Conservation (phyloP, 371 early-diverging fungal genomes). For the Saksenaea oblongispora region DNA sequence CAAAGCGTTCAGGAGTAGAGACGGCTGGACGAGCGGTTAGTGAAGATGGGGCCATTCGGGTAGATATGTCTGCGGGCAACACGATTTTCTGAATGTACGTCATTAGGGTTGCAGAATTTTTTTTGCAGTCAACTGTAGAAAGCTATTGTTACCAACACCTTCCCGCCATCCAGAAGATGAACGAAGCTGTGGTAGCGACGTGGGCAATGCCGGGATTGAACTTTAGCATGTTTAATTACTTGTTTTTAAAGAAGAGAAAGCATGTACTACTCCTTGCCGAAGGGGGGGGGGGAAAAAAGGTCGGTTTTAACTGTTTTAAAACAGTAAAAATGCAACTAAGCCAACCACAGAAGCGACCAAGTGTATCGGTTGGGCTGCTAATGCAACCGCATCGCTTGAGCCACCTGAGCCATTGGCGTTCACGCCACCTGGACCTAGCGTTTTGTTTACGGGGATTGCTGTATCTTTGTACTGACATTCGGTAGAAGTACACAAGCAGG, state of each 20-base stretch:
- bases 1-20: no score
- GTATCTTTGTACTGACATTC: slow-evolving; percentile 51
- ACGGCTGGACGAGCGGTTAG: no score
- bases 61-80: no score
- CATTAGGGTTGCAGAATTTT: no score
- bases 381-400: background rate
- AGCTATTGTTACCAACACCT: no score
- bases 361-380: background rate
- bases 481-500: slow-evolving; percentile 51
- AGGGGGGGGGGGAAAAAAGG: background rate
- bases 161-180: no score
- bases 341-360: background rate
- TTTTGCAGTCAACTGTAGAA: no score
- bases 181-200: no score
- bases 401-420: background rate
- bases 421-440: background rate
- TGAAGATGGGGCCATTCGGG: no score
- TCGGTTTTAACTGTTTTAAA: background rate
- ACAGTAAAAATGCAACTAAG: background rate
- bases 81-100: no score
- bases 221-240: no score
- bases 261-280: background rate
- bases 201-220: background rate
- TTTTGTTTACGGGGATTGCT: slow-evolving; percentile 22
- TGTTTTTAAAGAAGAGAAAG: background rate